Percentiles rank a stretch among this genome's conserved stretches.
Evolutionary conservation across 1,139 yeast species (phyloP).

Genomic region (Suhomyces chickasaworum): DNA sequence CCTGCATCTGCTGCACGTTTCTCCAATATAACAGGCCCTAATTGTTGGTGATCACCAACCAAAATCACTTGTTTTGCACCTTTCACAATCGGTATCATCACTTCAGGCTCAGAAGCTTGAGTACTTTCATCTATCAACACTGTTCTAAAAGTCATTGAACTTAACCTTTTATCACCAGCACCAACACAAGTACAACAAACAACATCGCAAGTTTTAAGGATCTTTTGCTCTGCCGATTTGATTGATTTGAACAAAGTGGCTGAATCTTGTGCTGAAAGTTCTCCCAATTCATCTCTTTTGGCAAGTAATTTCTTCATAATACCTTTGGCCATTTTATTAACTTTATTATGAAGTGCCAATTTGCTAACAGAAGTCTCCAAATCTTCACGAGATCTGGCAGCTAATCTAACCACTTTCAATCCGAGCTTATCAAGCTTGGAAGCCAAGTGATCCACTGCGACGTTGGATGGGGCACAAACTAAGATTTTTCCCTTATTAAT

Average conservation of each 20-base stretch:
- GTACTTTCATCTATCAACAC: slow-evolving; percentile 92
- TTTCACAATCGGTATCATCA: slow-evolving; percentile 81
- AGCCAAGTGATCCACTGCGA: slow-evolving; percentile 92
- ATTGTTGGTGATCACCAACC: slow-evolving; percentile 94
- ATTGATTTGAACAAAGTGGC: slow-evolving; percentile 43
- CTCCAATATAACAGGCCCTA: slow-evolving; percentile 87
- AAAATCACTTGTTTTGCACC: slow-evolving; percentile 88
- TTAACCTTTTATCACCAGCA: slow-evolving; percentile 75
- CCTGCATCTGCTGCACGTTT: slow-evolving; percentile 85
- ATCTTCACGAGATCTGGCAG: slow-evolving; percentile 80
- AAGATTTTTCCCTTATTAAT: slow-evolving; percentile 60
- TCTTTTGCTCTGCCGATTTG: slow-evolving; percentile 49
- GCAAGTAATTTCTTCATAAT: slow-evolving; percentile 60
- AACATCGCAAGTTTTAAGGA: slow-evolving; percentile 68
- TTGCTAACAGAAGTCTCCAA: slow-evolving; percentile 63
- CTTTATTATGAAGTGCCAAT: slow-evolving; percentile 55
- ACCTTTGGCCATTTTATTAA: slow-evolving; percentile 50
- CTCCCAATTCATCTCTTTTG: slow-evolving; percentile 69
- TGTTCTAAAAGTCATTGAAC: slow-evolving; percentile 59
- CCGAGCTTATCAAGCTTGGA: slow-evolving; percentile 68
- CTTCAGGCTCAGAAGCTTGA: slow-evolving; percentile 92
- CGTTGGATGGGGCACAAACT: slow-evolving; percentile 95
- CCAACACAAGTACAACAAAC: slow-evolving; percentile 93
- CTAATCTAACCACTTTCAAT: slow-evolving; percentile 71
- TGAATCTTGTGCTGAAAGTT: slow-evolving; percentile 59